Evolutionary conservation across 78 protist species (phyloP).

Genomic region (Dictyostelium capitatum): DNA sequence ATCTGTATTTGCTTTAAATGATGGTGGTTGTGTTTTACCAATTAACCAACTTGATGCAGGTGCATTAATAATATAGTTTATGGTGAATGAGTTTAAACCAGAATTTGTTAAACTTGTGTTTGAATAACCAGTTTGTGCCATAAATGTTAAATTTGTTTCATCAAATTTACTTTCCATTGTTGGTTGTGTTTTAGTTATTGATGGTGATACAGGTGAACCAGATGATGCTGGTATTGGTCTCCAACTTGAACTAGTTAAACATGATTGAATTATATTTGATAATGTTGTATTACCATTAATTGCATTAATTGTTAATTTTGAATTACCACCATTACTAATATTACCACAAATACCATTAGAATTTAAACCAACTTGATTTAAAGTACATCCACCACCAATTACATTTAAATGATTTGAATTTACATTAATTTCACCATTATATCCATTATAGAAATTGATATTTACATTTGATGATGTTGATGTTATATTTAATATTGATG

Average conservation of each 20-base stretch:
- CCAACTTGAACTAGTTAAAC: constrained; percentile 7
- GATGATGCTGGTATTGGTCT: constrained; percentile 9
- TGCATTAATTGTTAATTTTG: background rate
- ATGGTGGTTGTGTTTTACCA: background rate
- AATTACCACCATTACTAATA: background rate
- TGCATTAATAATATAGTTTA: background rate
- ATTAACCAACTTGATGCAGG: background rate
- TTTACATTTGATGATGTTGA: background rate
- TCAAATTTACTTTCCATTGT: background rate
- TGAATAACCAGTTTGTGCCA: background rate
- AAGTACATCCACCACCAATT: background rate
- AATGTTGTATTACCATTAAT: background rate
- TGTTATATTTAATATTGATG: background rate
- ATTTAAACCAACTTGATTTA: background rate
- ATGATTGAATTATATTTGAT: background rate
- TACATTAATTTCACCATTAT: background rate
- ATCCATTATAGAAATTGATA: background rate
- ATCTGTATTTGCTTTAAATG: constrained; percentile 9
- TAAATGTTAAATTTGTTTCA: background rate
- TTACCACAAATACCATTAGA: background rate
- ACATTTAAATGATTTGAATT: background rate
- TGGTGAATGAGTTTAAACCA: background rate
- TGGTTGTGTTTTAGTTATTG: background rate
- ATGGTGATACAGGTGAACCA: background rate
- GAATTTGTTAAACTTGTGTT: background rate